Evolutionary conservation across 2,329 filamentous ascomycete genomes (phyloP), one percentile per base, ranked within the genome.

Genomic region (Colletotrichum brevisporum): DNA sequence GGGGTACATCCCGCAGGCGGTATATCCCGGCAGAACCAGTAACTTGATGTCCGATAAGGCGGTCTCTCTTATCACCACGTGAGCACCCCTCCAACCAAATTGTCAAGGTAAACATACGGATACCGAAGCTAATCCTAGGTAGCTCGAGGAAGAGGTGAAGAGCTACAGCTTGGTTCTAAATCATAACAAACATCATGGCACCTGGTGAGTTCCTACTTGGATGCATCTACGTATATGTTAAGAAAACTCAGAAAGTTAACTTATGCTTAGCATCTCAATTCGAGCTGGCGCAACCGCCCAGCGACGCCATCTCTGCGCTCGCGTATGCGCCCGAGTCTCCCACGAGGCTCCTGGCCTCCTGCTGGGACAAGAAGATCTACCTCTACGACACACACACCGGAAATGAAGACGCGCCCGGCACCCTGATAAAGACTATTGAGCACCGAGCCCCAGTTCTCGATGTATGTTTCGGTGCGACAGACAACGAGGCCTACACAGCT

Each of bases 331-430:
- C 94, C 43, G 83, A 87, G 70, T 90, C 91, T n/a, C 87, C 91
- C 3, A 89, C 86, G 62, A 92, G 91, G 74, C 87, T 99, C 45
- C 89, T 97, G n/a, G 95, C 95, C 74, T 92, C 95, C 12, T 97
- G 94, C 64, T 99, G 96, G 96, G 95, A 98, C 82, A 94, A 91
- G 81, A 90, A 94, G 78, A 90, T 97, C 64, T 97, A 98, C 81
- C 86, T 95, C 60, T 98, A 98, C 85, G 93, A 97, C 77, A 88
- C 92, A 68, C 83, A 84, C 18, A 81, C 81, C 53, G 83, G 84
- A 71, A 87, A 86, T 65, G 86, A 88, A 24, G 85, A 87, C 71
- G 85, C 88, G 53, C 78, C 81, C 21, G 91, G 90, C 6, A 88
- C 87, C 63, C 85, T 97, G 36, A 76, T 95, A 39, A 88, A 89